A percentile compares a stretch with the other conserved stretches of the same genome.
Conservation (phyloP, 768 basidiomycete genomes). For the Trametes cingulata region DNA sequence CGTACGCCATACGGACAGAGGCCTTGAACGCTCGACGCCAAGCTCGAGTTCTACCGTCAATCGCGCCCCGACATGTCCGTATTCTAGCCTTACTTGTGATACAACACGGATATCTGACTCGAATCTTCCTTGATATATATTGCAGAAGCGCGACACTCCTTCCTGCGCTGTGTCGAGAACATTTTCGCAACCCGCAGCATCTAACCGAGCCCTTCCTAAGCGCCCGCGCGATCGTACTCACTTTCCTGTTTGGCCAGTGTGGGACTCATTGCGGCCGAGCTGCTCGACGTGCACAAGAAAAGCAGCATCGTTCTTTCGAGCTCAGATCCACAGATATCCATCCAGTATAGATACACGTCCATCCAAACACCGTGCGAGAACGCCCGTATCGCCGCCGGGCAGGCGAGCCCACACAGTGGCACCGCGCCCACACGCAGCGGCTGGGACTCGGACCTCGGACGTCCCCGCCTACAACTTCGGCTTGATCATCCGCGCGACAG, state of each 20-base stretch:
- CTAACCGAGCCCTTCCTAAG: neutral
- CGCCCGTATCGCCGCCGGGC: neutral
- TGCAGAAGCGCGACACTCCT: neutral
- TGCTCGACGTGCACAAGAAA: neutral
- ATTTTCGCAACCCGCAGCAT: neutral
- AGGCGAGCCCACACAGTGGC: neutral
- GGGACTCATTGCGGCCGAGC: neutral
- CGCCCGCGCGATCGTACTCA: constrained; percentile 11
- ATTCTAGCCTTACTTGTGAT: neutral
- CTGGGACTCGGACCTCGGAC: neutral
- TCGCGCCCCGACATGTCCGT: neutral
- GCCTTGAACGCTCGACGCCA: no score
- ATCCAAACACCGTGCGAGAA: neutral
- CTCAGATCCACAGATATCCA: neutral
- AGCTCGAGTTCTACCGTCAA: neutral
- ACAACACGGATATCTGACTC: neutral
- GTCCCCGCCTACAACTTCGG: constrained; percentile 35
- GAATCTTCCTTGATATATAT: constrained; percentile 1
- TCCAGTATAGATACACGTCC: neutral
- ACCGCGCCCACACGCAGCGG: neutral
- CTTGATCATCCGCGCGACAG: constrained; percentile 52
- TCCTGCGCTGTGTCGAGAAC: neutral
- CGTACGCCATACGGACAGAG: neutral
- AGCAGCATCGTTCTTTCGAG: neutral
- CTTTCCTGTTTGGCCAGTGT: constrained; percentile 8